phyloP scores from a whole-genome alignment of 2,329 filamentous ascomycete genomes.

The Aspergillus pseudonomiae region DNA sequence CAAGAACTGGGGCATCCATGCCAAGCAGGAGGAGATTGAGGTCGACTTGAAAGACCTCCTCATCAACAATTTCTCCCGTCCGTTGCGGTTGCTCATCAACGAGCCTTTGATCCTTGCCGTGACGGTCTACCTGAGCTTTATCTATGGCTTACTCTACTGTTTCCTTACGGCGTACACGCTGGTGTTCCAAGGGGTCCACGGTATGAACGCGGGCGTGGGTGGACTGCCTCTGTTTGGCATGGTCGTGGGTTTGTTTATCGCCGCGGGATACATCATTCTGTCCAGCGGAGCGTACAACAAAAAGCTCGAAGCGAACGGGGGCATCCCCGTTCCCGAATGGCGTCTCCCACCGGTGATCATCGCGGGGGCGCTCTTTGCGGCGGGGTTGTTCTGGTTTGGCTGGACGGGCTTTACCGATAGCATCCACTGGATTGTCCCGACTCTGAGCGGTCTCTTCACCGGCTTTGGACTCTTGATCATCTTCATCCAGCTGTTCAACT shows the following conservation, averaged over 20 bases:
- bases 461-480: constrained; percentile 62
- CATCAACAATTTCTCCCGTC: constrained; percentile 51
- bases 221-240: constrained; percentile 86
- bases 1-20: constrained; percentile 62
- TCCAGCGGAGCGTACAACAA: constrained; percentile 69
- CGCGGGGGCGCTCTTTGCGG: constrained; percentile 56
- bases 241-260: constrained; percentile 71
- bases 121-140: constrained; percentile 44
- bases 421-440: constrained; percentile 47
- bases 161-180: constrained; percentile 43
- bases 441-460: constrained; percentile 54
- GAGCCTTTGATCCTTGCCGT: constrained; percentile 48
- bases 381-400: constrained; percentile 76
- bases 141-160: constrained; percentile 39
- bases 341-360: constrained; percentile 57
- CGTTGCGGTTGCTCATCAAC: constrained; percentile 42
- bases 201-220: constrained; percentile 68
- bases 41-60: constrained; percentile 51
- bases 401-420: constrained; percentile 63
- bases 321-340: constrained; percentile 61
- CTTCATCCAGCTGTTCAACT: constrained; percentile 62
- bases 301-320: constrained; percentile 69
- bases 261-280: constrained; percentile 65
- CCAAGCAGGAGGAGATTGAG: constrained; percentile 55
- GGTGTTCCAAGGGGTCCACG: constrained; percentile 59